Percentiles rank a stretch among this genome's conserved stretches.
Evolutionary conservation across 805 yeast species (phyloP).

Genomic region (Danielia reshetovae): DNA sequence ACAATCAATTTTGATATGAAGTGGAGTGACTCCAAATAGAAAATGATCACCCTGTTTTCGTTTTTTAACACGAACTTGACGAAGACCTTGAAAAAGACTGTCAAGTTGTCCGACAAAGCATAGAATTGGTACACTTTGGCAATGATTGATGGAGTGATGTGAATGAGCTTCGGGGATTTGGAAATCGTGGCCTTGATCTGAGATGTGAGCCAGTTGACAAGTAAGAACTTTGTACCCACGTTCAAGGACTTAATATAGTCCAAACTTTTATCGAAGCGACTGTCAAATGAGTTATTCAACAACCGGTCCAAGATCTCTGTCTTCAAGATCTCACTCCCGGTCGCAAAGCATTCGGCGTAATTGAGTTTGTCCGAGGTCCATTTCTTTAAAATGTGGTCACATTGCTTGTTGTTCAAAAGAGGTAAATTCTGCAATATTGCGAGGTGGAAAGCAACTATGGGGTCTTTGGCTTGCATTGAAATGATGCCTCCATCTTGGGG

Average conservation of each 20-base stretch:
- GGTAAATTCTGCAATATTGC: conserved; percentile 57
- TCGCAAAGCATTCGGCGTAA: conserved; percentile 34
- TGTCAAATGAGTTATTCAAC: conserved; percentile 17
- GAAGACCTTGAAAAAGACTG: conserved; percentile 37
- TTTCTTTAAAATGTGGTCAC: conserved; percentile 51
- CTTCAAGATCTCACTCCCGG: conserved; percentile 31
- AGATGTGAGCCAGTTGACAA: conserved; percentile 47
- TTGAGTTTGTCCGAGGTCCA: conserved; percentile 34
- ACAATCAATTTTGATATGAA: conserved; percentile 27
- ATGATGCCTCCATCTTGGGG: conserved; percentile 25
- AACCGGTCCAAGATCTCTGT: conserved; percentile 30
- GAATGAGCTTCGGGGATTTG: conserved; percentile 33
- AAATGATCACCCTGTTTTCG: conserved; percentile 37
- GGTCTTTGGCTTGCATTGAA: conserved; percentile 4
- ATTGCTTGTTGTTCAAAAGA: conserved; percentile 49
- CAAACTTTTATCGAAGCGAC: conserved; percentile 7
- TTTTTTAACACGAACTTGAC: conserved; percentile 32
- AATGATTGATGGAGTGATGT: conserved; percentile 28
- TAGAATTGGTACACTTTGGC: conserved; percentile 32
- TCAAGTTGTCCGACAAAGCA: conserved; percentile 35
- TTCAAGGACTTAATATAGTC: conserved; percentile 22
- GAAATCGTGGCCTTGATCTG: conserved; percentile 34
- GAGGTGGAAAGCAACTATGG: conserved; percentile 43
- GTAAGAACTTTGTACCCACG: conserved; percentile 42
- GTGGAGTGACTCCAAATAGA: conserved; percentile 40